Evolutionary conservation across 257 asterid species (phyloP).

Genomic region (Solanum paucissectum): DNA sequence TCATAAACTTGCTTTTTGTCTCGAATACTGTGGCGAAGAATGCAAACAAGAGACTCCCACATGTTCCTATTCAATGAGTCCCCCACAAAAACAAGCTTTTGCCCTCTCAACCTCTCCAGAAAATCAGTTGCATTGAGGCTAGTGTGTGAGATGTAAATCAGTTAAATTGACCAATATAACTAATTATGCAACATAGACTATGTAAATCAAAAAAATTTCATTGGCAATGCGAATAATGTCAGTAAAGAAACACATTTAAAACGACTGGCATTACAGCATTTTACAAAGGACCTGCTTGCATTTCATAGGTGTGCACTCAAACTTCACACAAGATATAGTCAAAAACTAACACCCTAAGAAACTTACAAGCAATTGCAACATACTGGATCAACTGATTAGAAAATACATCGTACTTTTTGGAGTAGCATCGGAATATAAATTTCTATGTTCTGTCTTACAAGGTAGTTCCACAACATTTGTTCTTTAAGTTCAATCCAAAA

Average conservation of each 20-base stretch:
- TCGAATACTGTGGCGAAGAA: constrained; percentile 60
- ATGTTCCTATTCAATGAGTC: constrained; percentile 90
- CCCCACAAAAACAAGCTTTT: constrained; percentile 73
- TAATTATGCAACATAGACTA: not conserved
- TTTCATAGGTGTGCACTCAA: not conserved
- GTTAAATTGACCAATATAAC: not conserved
- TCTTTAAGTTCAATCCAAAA: not conserved
- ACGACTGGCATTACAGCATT: not conserved
- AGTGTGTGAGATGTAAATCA: constrained; percentile 4
- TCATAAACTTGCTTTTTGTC: constrained; percentile 67
- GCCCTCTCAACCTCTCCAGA: constrained; percentile 73
- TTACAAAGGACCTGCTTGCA: not conserved
- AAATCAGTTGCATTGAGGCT: constrained; percentile 79
- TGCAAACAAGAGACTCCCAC: constrained; percentile 97
- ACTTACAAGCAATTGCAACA: not conserved
- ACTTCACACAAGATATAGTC: not conserved
- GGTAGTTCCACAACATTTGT: not conserved
- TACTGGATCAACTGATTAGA: not conserved
- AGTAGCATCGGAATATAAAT: not conserved
- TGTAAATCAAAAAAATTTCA: not conserved
- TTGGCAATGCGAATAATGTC: not conserved
- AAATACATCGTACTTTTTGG: not conserved
- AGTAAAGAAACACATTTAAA: not conserved
- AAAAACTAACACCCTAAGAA: not conserved
- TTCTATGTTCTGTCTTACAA: not conserved